These are phyloP conservation scores for Plantago elongata DNA, from an alignment of 257 asterid genomes.

Conservation along the genomic window DNA sequence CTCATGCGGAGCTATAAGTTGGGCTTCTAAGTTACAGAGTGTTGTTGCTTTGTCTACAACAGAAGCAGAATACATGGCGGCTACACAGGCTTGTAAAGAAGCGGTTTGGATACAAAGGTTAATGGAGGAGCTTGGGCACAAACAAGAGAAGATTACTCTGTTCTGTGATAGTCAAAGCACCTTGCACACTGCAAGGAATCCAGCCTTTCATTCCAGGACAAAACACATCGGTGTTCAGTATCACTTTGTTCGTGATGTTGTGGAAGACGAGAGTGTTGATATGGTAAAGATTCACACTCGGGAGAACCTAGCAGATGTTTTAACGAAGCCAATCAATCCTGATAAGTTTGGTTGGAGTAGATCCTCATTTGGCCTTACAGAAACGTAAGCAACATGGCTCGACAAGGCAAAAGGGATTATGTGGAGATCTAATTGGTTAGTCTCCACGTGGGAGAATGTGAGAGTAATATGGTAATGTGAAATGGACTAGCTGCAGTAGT, in stretches of 20 bases:
- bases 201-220: not conserved
- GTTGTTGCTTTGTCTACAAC: slow-evolving; percentile 3
- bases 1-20: not conserved
- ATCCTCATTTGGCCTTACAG: slow-evolving; percentile 1
- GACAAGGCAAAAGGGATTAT: not conserved
- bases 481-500: no score
- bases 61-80: slow-evolving; percentile 1
- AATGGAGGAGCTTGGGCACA: not conserved
- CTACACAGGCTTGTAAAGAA: not conserved
- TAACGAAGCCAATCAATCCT: not conserved
- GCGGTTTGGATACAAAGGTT: not conserved
- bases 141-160: not conserved
- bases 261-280: not conserved
- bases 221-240: slow-evolving; percentile 1
- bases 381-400: not conserved
- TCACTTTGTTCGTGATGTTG: not conserved
- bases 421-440: not conserved
- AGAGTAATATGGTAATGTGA: not conserved
- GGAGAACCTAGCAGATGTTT: not conserved
- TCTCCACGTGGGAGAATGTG: not conserved
- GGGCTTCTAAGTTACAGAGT: slow-evolving; percentile 5
- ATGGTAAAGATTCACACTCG: not conserved
- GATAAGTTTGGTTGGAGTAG: not conserved
- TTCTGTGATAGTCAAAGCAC: not conserved
- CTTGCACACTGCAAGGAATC: not conserved